Evolutionary conservation across 306 rosid genomes (phyloP).

Genomic region (Oemleria cerasiformis): DNA sequence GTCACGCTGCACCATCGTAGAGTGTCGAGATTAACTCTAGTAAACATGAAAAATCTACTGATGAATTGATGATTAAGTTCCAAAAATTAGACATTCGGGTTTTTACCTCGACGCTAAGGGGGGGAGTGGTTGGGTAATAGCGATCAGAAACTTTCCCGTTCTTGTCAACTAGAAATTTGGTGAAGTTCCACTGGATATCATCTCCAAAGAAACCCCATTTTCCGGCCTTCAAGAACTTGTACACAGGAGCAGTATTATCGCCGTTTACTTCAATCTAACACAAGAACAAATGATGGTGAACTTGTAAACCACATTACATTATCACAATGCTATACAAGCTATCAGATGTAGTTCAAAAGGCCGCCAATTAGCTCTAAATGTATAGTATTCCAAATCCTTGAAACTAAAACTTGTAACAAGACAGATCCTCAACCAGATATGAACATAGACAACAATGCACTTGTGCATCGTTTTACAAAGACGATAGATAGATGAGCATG

Average conservation of each 20-base stretch:
- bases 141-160: conserved; percentile 72
- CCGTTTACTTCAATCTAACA: conserved; percentile 85
- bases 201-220: conserved; percentile 85
- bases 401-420: not conserved
- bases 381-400: not conserved
- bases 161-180: conserved; percentile 74
- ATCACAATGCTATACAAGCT: not conserved
- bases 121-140: conserved; percentile 79
- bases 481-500: not conserved
- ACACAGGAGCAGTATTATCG: conserved; percentile 54
- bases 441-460: not conserved
- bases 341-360: not conserved
- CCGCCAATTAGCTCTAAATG: not conserved
- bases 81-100: not conserved
- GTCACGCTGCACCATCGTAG: conserved; percentile 43
- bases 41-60: not conserved
- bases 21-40: not conserved
- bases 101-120: conserved; percentile 79
- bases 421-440: not conserved
- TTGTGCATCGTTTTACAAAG: not conserved
- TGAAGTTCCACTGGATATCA: conserved; percentile 85
- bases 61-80: not conserved
- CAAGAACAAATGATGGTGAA: not conserved
- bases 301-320: not conserved
- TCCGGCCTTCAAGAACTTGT: conserved; percentile 65